A percentile compares a stretch with the other conserved stretches of the same genome.
These are phyloP conservation scores for Calonectria pauciramosa DNA, from an alignment of 2,329 filamentous ascomycete species.

Conservation along the genomic window DNA sequence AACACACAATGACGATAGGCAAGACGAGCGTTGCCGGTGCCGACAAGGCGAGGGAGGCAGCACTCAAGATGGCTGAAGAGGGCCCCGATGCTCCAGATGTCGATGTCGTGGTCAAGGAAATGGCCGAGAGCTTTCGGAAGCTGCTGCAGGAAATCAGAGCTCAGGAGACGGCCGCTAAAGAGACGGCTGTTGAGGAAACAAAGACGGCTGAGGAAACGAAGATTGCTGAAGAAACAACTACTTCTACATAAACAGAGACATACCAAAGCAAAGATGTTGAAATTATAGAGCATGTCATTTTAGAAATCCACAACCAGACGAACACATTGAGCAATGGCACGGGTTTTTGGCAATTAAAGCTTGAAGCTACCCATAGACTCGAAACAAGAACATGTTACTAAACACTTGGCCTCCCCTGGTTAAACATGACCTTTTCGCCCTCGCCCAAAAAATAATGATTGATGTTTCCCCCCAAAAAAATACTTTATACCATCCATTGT, in stretches of 20 bases:
- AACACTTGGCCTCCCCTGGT: neutral
- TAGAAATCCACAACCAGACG: neutral
- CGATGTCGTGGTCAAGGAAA: constrained; percentile 54
- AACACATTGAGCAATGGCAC: neutral
- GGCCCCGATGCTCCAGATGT: constrained; percentile 58
- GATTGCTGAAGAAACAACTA: too few species aligned
- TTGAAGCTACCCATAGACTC: neutral
- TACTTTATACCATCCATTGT: neutral
- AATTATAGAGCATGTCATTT: neutral
- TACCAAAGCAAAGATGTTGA: neutral
- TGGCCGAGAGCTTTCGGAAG: constrained; percentile 56
- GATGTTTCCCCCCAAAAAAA: neutral
- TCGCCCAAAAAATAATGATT: neutral
- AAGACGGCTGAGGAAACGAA: too few species aligned
- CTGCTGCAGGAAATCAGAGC: constrained; percentile 44
- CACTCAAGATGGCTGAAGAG: constrained; percentile 41
- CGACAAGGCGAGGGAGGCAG: constrained; percentile 42
- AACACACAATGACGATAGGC: constrained; percentile 56
- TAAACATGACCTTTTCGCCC: neutral
- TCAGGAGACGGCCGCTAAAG: neutral
- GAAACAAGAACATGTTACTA: neutral
- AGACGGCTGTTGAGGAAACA: too few species aligned
- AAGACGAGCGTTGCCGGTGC: constrained; percentile 56
- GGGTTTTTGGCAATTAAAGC: neutral
- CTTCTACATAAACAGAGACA: neutral